These are phyloP conservation scores for Trichosporon sp. DNA, from an alignment of 1,284 basidiomycete genomes.

Conservation along the genomic window DNA sequence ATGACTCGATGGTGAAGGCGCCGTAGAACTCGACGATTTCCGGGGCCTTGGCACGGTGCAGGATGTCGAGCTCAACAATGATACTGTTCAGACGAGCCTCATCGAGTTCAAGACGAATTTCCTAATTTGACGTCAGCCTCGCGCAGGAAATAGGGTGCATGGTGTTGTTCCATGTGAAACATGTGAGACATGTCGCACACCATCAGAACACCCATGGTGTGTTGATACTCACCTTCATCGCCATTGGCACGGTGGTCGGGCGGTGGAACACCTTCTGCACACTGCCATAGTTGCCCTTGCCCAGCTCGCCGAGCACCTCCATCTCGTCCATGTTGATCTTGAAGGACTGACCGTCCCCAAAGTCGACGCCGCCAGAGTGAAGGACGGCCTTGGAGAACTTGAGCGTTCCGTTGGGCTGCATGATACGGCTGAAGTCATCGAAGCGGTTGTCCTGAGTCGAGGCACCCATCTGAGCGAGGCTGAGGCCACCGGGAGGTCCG, in stretches of 20 bases:
- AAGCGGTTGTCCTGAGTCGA: slow-evolving; percentile 59
- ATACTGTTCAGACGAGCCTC: slow-evolving; percentile 92
- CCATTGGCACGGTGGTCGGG: slow-evolving; percentile 94
- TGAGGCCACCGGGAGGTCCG: slow-evolving; percentile 52
- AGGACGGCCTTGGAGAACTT: slow-evolving; percentile 95
- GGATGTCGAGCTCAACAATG: slow-evolving; percentile 97
- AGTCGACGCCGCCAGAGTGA: slow-evolving; percentile 91
- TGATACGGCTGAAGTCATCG: slow-evolving; percentile 89
- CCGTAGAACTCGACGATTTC: slow-evolving; percentile 98
- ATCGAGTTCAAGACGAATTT: slow-evolving; percentile 97
- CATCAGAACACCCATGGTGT: not conserved
- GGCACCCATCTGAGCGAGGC: slow-evolving; percentile 33
- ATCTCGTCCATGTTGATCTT: slow-evolving; percentile 96
- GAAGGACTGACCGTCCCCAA: slow-evolving; percentile 88
- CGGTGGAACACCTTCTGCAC: slow-evolving; percentile 94
- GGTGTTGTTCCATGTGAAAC: not conserved
- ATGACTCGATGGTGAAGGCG: slow-evolving; percentile 97
- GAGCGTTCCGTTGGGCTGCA: slow-evolving; percentile 90
- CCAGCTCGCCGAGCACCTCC: slow-evolving; percentile 79
- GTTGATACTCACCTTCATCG: slow-evolving; percentile 79
- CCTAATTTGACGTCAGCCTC: slow-evolving; percentile 61
- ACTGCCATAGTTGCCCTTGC: slow-evolving; percentile 95
- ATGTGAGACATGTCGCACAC: slow-evolving; percentile 1
- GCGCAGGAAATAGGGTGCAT: not conserved
- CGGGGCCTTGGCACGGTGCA: slow-evolving; percentile 86